phyloP scores from a whole-genome alignment of 768 basidiomycete species.

The Kwoniella sp. region DNA sequence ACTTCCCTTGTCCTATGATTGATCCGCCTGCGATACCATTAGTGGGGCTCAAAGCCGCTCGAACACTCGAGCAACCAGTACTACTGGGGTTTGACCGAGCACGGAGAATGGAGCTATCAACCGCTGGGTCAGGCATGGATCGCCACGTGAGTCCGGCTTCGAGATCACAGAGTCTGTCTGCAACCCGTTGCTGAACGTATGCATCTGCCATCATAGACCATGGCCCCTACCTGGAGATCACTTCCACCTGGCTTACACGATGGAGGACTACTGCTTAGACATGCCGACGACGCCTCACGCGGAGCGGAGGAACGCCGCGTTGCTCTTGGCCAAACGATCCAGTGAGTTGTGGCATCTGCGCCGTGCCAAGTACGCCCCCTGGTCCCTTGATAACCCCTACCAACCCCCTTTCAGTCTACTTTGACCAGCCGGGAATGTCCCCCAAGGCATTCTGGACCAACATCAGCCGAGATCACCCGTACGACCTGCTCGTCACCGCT shows the following conservation, averaged over 20 bases:
- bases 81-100: constrained; percentile 34
- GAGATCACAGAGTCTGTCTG: too few species aligned
- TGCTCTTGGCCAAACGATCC: constrained; percentile 43
- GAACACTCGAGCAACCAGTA: constrained; percentile 30
- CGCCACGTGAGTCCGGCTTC: constrained; percentile 39
- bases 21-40: too few species aligned
- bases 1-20: too few species aligned
- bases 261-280: constrained; percentile 40
- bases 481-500: constrained; percentile 33
- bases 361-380: not conserved
- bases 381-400: too few species aligned
- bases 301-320: constrained; percentile 29
- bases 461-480: constrained; percentile 15
- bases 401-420: constrained; percentile 46
- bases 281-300: constrained; percentile 25
- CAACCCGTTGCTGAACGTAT: not conserved
- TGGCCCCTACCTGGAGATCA: constrained; percentile 43
- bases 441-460: constrained; percentile 30
- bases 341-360: constrained; percentile 11
- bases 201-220: constrained; percentile 14
- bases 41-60: constrained; percentile 45
- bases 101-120: constrained; percentile 41
- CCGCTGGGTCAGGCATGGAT: constrained; percentile 45
- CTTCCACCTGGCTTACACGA: constrained; percentile 44
- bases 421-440: constrained; percentile 24